Conservation (phyloP, 306 rosid species). For the Carpinus fangiana region DNA sequence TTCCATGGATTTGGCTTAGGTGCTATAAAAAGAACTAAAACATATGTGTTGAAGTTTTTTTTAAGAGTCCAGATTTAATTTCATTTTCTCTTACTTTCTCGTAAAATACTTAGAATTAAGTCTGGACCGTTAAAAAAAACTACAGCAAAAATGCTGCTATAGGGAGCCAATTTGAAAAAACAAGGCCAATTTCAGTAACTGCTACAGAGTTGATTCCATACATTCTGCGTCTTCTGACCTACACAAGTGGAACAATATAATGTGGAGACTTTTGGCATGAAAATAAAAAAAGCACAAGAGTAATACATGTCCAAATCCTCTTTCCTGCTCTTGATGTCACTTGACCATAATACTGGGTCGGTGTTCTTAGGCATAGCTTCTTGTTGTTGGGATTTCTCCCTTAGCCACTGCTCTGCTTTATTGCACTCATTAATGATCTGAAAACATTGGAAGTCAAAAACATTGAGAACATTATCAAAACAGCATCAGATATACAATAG, state of each 20-base stretch:
- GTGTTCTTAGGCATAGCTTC: conserved; percentile 58
- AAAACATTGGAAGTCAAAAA: conserved; percentile 10
- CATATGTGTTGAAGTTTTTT: too few relatives aligned
- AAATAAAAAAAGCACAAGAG: conserved; percentile 21
- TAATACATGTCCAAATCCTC: conserved; percentile 65
- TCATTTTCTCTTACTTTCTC: too few relatives aligned
- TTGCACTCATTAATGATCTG: conserved; percentile 61
- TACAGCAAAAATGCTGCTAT: too few relatives aligned
- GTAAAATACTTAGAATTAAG: too few relatives aligned
- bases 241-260: conserved; percentile 6
- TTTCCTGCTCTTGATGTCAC: conserved; percentile 56
- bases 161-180: too few relatives aligned
- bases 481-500: neutral
- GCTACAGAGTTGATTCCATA: neutral
- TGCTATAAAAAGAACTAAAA: too few relatives aligned
- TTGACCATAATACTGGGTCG: conserved; percentile 65
- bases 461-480: conserved; percentile 14
- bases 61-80: too few relatives aligned
- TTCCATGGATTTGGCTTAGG: neutral
- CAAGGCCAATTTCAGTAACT: neutral
- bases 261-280: neutral
- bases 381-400: conserved; percentile 65
- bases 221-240: neutral
- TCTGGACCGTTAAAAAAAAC: too few relatives aligned
- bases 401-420: conserved; percentile 73